Conservation (phyloP, 768 basidiomycete genomes). For the Cystobasidium tubakii region DNA sequence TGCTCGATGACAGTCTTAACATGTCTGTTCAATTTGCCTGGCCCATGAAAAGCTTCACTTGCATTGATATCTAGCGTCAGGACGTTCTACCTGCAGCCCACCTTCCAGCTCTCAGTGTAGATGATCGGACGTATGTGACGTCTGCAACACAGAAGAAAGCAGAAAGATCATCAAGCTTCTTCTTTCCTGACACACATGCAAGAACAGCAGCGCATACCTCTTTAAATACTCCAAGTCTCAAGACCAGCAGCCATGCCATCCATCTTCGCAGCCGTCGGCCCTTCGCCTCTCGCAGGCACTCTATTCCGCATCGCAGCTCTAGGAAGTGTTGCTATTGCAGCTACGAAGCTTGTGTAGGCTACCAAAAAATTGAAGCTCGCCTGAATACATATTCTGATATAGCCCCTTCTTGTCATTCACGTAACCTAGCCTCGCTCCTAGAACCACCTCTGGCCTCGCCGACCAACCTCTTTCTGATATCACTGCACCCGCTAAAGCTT, state of each 20-base stretch:
- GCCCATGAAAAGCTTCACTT: too few species aligned
- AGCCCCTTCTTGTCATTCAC: not conserved
- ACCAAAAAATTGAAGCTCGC: too few species aligned
- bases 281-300: constrained; percentile 27
- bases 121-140: not conserved
- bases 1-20: too few species aligned
- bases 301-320: constrained; percentile 13
- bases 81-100: not conserved
- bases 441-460: constrained; percentile 19
- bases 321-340: constrained; percentile 12
- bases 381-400: not conserved
- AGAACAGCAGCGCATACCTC: not conserved
- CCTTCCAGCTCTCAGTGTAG: not conserved
- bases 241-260: constrained; percentile 31
- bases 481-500: constrained; percentile 18
- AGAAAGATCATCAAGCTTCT: not conserved
- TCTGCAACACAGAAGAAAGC: not conserved
- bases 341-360: constrained; percentile 15
- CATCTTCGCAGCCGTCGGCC: constrained; percentile 21
- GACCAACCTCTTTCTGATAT: constrained; percentile 16
- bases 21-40: too few species aligned
- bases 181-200: not conserved
- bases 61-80: too few species aligned
- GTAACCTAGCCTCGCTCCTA: not conserved
- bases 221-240: too few species aligned